Percentiles rank a stretch among this genome's conserved stretches.
Conservation (phyloP, 306 rosid genomes). For the Trichosanthes truncata region DNA sequence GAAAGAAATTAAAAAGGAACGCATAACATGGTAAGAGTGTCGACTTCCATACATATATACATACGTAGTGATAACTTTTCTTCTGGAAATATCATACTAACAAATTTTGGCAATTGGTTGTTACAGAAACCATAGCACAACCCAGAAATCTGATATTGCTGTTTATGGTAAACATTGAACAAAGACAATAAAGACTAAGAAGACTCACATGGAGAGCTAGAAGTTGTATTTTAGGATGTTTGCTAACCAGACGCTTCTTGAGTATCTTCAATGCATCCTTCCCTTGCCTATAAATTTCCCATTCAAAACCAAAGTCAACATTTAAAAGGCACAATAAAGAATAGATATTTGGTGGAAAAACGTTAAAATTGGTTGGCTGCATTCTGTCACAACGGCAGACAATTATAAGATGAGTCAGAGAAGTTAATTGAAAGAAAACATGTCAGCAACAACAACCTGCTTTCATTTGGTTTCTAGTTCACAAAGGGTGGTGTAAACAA, state of each 20-base stretch:
- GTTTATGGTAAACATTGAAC: not conserved
- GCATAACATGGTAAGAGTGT: not conserved
- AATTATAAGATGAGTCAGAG: not conserved
- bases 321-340: not conserved
- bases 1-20: not conserved
- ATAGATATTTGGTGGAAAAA: not conserved
- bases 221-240: constrained; percentile 76
- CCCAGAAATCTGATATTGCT: not conserved
- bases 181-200: not conserved
- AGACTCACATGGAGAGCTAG: constrained; percentile 83
- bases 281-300: constrained; percentile 64
- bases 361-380: not conserved
- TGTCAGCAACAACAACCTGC: not conserved
- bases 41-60: not conserved
- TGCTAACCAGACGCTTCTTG: constrained; percentile 72
- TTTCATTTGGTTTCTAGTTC: not conserved
- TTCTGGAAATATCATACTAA: not conserved
- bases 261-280: constrained; percentile 88
- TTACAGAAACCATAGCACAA: not conserved
- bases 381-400: not conserved
- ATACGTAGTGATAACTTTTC: not conserved
- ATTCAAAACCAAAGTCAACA: not conserved
- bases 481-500: not conserved
- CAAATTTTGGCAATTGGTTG: not conserved
- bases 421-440: not conserved